Percentiles rank a stretch among this genome's conserved stretches.
These are phyloP conservation scores for Candida montana DNA, from an alignment of 805 yeast genomes.

Conservation along the genomic window DNA sequence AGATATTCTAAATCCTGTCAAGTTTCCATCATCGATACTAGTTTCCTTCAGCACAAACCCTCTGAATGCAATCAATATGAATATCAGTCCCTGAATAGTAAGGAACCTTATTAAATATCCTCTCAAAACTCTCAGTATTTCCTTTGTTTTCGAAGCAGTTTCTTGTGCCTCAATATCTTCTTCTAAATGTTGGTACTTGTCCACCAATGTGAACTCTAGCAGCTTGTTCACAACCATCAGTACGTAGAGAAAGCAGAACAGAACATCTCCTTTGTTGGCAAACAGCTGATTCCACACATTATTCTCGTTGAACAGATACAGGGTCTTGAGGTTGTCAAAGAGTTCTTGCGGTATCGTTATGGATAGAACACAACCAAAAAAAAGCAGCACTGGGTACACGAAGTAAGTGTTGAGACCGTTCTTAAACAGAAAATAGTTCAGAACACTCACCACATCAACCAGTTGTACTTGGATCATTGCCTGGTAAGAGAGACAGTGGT, in stretches of 20 bases:
- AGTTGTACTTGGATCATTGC: not conserved
- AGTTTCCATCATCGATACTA: slow-evolving; percentile 1
- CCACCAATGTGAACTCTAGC: slow-evolving; percentile 2
- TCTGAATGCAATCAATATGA: slow-evolving; percentile 1
- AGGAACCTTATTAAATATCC: slow-evolving; percentile 2
- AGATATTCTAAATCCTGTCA: slow-evolving; percentile 8
- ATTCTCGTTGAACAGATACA: slow-evolving; percentile 9
- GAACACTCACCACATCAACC: not conserved
- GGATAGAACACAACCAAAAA: slow-evolving; percentile 6
- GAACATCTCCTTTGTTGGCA: slow-evolving; percentile 15
- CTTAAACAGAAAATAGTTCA: slow-evolving; percentile 3
- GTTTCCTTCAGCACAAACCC: not conserved
- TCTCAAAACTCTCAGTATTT: not conserved
- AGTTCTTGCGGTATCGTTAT: slow-evolving; percentile 7
- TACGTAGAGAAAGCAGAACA: slow-evolving; percentile 10
- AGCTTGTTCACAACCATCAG: slow-evolving; percentile 4
- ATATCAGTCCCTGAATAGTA: not conserved
- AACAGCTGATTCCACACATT: slow-evolving; percentile 15
- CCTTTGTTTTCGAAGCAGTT: not conserved
- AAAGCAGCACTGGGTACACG: slow-evolving; percentile 6
- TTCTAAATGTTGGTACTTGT: slow-evolving; percentile 1
- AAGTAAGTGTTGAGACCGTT: slow-evolving; percentile 8
- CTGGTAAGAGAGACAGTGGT: not conserved
- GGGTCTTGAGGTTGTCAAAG: slow-evolving; percentile 7
- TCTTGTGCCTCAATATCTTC: slow-evolving; percentile 1